A percentile compares a stretch with the other conserved stretches of the same genome.
phyloP scores from a whole-genome alignment of 768 basidiomycete species.

The Lactifluus echinatus region DNA sequence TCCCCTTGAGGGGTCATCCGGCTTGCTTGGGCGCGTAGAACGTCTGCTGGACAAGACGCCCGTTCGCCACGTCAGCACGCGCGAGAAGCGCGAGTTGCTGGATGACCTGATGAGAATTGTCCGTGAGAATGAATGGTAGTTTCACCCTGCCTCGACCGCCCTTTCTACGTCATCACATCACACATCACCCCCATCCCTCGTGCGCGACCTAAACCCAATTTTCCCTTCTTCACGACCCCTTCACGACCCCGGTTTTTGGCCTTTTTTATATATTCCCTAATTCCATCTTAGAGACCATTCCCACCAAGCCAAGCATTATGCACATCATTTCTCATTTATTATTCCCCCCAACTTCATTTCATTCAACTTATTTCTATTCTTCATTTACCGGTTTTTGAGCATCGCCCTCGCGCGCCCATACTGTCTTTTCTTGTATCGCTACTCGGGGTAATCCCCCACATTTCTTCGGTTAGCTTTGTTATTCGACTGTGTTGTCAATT shows the following conservation, averaged over 20 bases:
- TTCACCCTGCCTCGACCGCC: neutral
- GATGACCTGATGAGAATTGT: constrained; percentile 20
- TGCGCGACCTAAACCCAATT: neutral
- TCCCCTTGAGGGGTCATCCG: constrained; percentile 64
- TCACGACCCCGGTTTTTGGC: neutral
- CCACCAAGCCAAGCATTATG: neutral
- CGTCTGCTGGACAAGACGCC: constrained; percentile 43
- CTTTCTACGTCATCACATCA: neutral
- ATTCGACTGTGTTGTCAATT: neutral
- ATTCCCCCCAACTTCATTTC: neutral
- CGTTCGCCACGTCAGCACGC: constrained; percentile 32
- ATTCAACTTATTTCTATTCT: constrained; percentile 17
- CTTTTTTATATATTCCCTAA: constrained; percentile 4
- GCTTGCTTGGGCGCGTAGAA: constrained; percentile 58
- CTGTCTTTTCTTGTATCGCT: neutral
- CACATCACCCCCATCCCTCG: neutral
- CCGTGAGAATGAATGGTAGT: constrained; percentile 18
- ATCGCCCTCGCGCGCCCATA: neutral
- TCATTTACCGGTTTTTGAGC: neutral
- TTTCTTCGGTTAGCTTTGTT: neutral
- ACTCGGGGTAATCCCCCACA: neutral
- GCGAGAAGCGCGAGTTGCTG: constrained; percentile 31
- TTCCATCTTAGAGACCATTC: neutral
- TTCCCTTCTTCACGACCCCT: too few relatives aligned
- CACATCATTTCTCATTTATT: neutral